Conservation (phyloP, 2,329 filamentous ascomycete genomes). For the Trichoderma atroviride region DNA sequence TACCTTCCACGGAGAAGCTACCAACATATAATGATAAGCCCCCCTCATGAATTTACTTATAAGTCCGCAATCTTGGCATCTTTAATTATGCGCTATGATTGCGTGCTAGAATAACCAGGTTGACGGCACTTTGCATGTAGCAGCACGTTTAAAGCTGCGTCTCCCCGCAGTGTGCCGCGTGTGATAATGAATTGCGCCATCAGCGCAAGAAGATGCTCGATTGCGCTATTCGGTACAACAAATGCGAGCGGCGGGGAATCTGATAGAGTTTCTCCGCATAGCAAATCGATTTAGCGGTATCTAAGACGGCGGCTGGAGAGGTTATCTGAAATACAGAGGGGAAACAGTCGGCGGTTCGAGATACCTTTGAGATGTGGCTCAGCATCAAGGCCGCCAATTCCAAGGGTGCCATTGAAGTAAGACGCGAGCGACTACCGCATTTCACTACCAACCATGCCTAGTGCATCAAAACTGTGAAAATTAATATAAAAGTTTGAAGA, state of each 20-base stretch:
- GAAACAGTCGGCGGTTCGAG: background rate
- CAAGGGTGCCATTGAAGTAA: background rate
- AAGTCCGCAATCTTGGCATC: slow-evolving; percentile 4
- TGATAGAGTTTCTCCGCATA: background rate
- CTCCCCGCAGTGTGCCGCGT: slow-evolving; percentile 8
- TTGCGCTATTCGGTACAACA: background rate
- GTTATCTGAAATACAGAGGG: background rate
- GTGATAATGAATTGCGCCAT: slow-evolving; percentile 12
- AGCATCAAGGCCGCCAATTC: background rate
- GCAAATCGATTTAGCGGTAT: background rate
- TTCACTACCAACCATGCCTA: no score
- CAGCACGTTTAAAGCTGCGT: background rate
- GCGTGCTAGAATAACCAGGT: slow-evolving; percentile 6
- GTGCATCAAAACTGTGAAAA: background rate
- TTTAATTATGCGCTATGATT: slow-evolving; percentile 11
- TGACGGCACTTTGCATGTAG: background rate
- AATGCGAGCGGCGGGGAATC: background rate
- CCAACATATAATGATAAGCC: background rate
- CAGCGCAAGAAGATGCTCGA: background rate
- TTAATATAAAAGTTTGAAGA: background rate
- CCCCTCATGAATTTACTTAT: background rate
- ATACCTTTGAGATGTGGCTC: background rate
- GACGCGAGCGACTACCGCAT: background rate
- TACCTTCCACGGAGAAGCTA: background rate
- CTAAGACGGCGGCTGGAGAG: background rate